Base-by-base conservation (phyloP, 441 rosid genomes). In the Eruca vesicaria region DNA sequence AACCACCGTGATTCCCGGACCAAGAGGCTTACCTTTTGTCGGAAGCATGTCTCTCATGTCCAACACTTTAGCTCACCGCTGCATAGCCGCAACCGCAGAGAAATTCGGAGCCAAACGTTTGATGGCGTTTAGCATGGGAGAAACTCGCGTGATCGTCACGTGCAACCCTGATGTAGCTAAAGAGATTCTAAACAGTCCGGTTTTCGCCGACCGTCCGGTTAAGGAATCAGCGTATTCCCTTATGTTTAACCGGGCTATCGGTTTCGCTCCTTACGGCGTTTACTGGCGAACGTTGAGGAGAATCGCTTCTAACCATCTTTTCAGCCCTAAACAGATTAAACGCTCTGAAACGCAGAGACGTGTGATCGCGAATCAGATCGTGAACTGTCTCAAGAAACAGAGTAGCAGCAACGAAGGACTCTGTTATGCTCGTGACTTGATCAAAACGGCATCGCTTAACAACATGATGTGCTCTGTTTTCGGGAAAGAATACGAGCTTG, bases 381-480 rank as follows among this genome's bases (percentile, higher is more conserved):
- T 83, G 35, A 67, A 21, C 3, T 73, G 66, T 68, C 66, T 74
- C 19, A 79, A 69, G 19, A 56, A 53, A 31, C 71, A 78, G 68
- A 70, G 72, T 31, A 50, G 6, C 7, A 16, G 3, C 12, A 18
- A 7, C 68, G 32, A 81, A 15, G 81, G 85, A 26, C 63, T 71
- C 50, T 66, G 77, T 67, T 59, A 67, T 38, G 80, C 86, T 9
- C 90, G 96, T 7, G 84, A 84, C 4, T 53, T 89, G 59, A 83
- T 94, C 6, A 90, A 89, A 83, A 81, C 84, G 43, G 98, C 97
- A 35, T 94, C 98, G n/a, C 84, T 94, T n/a, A 87, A 85, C 56
- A 87, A 86, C 81, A 92, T 94, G 95, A 89, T 94, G 98, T 75
- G 87, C 65, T 90, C 95, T 9, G 88, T 92, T 69, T 94, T 94